phyloP scores from a whole-genome alignment of 805 yeast species.

The Candida berthetii region DNA sequence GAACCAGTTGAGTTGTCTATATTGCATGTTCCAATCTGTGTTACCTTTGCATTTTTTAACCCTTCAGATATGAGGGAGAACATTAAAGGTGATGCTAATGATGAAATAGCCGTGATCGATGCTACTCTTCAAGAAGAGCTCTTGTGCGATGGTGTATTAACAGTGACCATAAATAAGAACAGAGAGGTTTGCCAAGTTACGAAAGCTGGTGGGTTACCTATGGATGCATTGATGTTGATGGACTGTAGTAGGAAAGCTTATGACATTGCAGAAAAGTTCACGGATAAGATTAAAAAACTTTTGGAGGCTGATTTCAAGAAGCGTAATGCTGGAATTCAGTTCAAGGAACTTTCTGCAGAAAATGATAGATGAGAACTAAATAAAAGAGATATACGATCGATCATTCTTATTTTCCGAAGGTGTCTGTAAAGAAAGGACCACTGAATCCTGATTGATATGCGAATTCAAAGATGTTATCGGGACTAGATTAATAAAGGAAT shows the following conservation, averaged over 20 bases:
- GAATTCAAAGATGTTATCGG: no score
- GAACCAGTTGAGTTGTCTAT: conserved; percentile 84
- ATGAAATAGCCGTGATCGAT: conserved; percentile 65
- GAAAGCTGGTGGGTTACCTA: conserved; percentile 85
- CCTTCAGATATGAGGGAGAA: conserved; percentile 59
- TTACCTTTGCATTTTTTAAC: conserved; percentile 82
- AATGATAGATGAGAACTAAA: conserved; percentile 1
- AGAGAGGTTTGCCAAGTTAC: conserved; percentile 86
- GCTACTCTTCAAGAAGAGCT: conserved; percentile 74
- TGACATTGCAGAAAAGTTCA: conserved; percentile 52
- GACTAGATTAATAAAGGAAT: no score
- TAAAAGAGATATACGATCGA: no score
- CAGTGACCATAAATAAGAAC: conserved; percentile 84
- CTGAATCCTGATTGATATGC: no score
- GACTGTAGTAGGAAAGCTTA: conserved; percentile 66
- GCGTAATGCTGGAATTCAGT: conserved; percentile 27
- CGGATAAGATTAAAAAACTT: conserved; percentile 53
- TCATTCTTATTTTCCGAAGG: no score
- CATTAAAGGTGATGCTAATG: conserved; percentile 57
- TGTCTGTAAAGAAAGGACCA: no score
- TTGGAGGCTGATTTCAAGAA: conserved; percentile 41
- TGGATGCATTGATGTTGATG: conserved; percentile 65
- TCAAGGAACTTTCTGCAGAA: not conserved
- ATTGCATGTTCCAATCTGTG: conserved; percentile 84
- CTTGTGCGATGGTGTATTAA: conserved; percentile 70